phyloP scores from a whole-genome alignment of 2,329 filamentous ascomycete genomes.

The Calonectria pteridis region DNA sequence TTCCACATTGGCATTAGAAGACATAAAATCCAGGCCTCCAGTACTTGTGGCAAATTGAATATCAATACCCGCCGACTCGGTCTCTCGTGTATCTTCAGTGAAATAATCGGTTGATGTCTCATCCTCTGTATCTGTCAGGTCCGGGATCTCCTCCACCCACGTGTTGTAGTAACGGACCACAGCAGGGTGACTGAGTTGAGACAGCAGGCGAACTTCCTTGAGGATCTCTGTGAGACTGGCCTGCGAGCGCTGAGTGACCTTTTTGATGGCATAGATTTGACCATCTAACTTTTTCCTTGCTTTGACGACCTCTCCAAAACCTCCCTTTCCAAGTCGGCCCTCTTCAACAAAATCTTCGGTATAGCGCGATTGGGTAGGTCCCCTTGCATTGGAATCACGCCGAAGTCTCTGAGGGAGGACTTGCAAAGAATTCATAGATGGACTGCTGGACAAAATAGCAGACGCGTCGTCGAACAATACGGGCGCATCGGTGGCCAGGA shows the following conservation, averaged over 20 bases:
- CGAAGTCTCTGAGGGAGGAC: constrained; percentile 63
- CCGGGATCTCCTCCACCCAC: constrained; percentile 84
- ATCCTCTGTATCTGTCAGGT: constrained; percentile 67
- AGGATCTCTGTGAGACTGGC: constrained; percentile 84
- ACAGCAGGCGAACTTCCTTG: constrained; percentile 88
- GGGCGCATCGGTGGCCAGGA: constrained; percentile 74
- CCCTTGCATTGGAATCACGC: constrained; percentile 71
- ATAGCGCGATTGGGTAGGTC: constrained; percentile 77
- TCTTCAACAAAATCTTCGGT: constrained; percentile 91
- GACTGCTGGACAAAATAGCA: constrained; percentile 56
- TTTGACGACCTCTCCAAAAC: constrained; percentile 96
- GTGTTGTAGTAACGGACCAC: constrained; percentile 94
- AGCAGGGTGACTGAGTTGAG: constrained; percentile 90
- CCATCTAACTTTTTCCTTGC: constrained; percentile 94
- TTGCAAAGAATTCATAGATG: constrained; percentile 56
- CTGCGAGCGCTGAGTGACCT: constrained; percentile 86
- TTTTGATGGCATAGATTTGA: constrained; percentile 96
- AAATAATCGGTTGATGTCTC: constrained; percentile 67
- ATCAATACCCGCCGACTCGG: constrained; percentile 55
- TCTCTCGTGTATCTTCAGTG: constrained; percentile 51
- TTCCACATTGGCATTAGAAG: constrained; percentile 83
- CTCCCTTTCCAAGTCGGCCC: constrained; percentile 89
- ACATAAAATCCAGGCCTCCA: constrained; percentile 92
- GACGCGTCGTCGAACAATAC: constrained; percentile 63
- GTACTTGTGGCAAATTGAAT: constrained; percentile 79